phyloP scores from a whole-genome alignment of 305 asterid species.

The Solanum hybrid region DNA sequence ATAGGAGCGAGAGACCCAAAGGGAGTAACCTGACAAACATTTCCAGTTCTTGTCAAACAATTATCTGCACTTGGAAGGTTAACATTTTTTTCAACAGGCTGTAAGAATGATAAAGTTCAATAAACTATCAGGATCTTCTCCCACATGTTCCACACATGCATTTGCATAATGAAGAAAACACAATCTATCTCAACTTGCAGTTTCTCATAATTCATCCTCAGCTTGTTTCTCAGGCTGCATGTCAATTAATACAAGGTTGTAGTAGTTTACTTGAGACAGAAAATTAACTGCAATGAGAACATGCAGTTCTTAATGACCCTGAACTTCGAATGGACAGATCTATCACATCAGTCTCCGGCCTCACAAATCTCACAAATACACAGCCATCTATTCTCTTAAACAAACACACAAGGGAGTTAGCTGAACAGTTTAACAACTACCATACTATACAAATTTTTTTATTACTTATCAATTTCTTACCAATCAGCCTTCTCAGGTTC shows the following conservation, averaged over 20 bases:
- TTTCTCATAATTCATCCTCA: not conserved
- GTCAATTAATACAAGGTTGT: not conserved
- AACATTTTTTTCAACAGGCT: not conserved
- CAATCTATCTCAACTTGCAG: not conserved
- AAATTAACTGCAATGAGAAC: not conserved
- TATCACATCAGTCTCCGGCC: not conserved
- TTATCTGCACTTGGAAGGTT: not conserved
- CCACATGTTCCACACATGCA: not conserved
- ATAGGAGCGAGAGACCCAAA: not conserved
- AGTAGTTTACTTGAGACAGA: not conserved
- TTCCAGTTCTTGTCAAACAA: not conserved
- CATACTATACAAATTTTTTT: not conserved
- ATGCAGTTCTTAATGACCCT: not conserved
- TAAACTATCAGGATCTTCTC: not conserved
- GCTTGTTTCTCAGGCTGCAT: not conserved
- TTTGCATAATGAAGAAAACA: not conserved
- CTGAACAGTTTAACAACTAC: not conserved
- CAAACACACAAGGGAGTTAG: not conserved
- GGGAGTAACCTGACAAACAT: not conserved
- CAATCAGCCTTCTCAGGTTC: slow-evolving; percentile 96
- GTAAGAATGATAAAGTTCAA: not conserved
- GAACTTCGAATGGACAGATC: not conserved
- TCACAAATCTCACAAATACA: not conserved
- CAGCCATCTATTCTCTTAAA: not conserved
- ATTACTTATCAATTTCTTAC: slow-evolving; percentile 27